Base-by-base conservation (phyloP, 176 grass and related monocot genomes). In the Zoysia pacifica region DNA sequence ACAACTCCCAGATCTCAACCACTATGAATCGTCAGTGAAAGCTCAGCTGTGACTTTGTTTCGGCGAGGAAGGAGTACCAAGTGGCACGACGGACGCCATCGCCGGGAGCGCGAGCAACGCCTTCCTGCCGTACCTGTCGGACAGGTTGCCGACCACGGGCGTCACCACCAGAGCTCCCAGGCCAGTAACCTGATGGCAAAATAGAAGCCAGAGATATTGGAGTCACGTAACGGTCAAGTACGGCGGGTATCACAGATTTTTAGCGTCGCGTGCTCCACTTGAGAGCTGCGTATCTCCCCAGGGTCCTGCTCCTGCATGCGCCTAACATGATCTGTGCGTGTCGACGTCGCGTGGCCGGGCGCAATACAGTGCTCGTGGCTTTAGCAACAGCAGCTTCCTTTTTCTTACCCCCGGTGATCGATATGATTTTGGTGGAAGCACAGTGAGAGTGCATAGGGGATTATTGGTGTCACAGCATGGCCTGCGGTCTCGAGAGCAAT, bases 101-200 rank as follows among this genome's bases (percentile, higher is more conserved):
- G 89, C 87, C 1, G 92, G 92, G 15, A 94, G 81, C 0, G 77
- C 72, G 5, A 91, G 84, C 89, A 94, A n/a, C 36, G 89, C 84
- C 83, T 94, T 91, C 37, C 92, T 80, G 52, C 92, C 89, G 70
- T 94, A 82, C 14, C 79, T 89, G 77, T 94, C 92, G 13, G 92
- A 94, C 35, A 94, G 77, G 79, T 87, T 94, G 46, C 92, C 89
- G 10, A 91, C 65, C 7, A 94, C 61, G 67, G 92, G 92, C 11
- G 84, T 89, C 55, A 76, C 84, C 14, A 85, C 46, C 0, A 94
- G 84, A 37, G 86, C 71, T 2, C 92, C 92, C 58, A 94, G 62
- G 0, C 81, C 92, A 0, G 77, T 89, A 36, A 91, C 56, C 92
- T 94, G 89, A 28, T 28, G 28, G 28, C n/a, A 54, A 1, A 74